Evolutionary conservation across 2,329 filamentous ascomycete genomes (phyloP).

Genomic region (Madurella fahalii): DNA sequence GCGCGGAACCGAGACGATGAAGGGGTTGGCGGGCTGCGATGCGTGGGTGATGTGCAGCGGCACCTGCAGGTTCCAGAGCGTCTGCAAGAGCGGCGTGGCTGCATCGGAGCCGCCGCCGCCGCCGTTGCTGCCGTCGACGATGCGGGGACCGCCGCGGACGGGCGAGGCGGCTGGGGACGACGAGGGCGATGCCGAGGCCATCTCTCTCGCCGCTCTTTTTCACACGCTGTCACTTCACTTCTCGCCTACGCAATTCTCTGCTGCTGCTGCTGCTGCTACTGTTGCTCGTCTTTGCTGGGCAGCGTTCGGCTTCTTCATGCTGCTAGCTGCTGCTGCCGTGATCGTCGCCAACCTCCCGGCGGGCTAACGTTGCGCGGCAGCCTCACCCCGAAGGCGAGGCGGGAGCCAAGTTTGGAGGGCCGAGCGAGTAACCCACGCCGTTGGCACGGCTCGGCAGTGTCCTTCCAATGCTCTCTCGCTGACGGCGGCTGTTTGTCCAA

Average conservation of each 20-base stretch:
- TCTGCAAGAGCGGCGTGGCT: constrained; percentile 36
- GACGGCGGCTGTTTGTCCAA: background rate
- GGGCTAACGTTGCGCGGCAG: no score
- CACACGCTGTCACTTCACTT: no score
- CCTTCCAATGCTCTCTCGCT: background rate
- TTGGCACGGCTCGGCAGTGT: background rate
- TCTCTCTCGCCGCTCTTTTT: background rate
- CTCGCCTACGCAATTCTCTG: no score
- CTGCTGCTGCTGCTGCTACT: no score
- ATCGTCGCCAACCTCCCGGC: background rate
- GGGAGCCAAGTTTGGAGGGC: no score
- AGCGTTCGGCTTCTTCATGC: background rate
- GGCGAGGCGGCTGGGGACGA: constrained; percentile 1
- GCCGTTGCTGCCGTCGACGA: background rate
- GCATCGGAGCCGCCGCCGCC: background rate
- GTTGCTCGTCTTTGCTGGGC: no score
- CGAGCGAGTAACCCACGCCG: no score
- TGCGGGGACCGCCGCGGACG: background rate
- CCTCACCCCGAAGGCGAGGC: no score
- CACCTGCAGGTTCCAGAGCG: constrained; percentile 52
- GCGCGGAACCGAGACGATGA: constrained; percentile 52
- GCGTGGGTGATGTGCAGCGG: constrained; percentile 53
- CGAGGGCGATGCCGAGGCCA: constrained; percentile 12
- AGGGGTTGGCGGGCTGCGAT: constrained; percentile 42
- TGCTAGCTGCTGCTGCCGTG: background rate